phyloP scores from a whole-genome alignment of 1,284 basidiomycete genomes.

The Tetrapyrgos nigripes region DNA sequence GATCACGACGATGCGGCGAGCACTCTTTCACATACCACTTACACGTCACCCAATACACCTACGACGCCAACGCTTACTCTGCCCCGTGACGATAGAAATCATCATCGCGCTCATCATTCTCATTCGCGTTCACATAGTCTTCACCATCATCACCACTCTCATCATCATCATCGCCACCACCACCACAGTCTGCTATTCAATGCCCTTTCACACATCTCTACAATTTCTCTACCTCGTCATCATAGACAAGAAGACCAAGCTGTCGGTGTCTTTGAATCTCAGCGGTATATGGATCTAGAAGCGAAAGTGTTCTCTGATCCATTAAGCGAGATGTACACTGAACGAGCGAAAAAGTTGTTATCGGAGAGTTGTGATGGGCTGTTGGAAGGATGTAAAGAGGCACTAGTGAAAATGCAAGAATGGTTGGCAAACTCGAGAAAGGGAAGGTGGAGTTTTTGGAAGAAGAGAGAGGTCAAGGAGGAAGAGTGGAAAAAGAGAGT shows the following conservation, averaged over 20 bases:
- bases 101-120: constrained; percentile 23
- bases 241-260: constrained; percentile 38
- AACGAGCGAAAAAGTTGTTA: constrained; percentile 59
- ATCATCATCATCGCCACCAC: constrained; percentile 30
- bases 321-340: constrained; percentile 56
- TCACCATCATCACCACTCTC: constrained; percentile 28
- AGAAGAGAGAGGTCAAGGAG: constrained; percentile 32
- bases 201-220: constrained; percentile 34
- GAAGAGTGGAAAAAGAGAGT: constrained; percentile 42
- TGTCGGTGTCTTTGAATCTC: constrained; percentile 85
- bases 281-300: constrained; percentile 81
- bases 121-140: constrained; percentile 22
- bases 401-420: constrained; percentile 51
- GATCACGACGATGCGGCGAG: background rate
- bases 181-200: constrained; percentile 39
- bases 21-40: background rate
- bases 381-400: constrained; percentile 53
- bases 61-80: too few species aligned
- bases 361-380: constrained; percentile 64
- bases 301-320: constrained; percentile 59
- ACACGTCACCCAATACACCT: background rate
- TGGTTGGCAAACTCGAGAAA: constrained; percentile 59
- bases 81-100: too few species aligned
- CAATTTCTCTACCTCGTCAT: constrained; percentile 35
- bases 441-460: constrained; percentile 48